phyloP scores from a whole-genome alignment of 257 asterid species.

The Nicotiana knightiana region DNA sequence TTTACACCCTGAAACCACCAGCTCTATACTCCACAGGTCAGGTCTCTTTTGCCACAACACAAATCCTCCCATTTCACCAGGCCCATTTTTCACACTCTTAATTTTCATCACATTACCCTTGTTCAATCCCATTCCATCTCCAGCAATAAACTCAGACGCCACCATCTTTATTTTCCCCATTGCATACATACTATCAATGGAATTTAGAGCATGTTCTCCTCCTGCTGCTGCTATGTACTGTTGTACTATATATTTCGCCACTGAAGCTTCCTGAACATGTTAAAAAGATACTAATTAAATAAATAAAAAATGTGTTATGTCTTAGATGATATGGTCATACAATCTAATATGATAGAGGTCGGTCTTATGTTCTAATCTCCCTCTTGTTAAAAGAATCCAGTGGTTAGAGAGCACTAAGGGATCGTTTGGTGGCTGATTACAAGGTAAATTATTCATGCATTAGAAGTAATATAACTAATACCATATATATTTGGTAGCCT shows the following conservation, averaged over 20 bases:
- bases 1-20: constrained; percentile 2
- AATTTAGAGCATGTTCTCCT: constrained; percentile 26
- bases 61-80: not conserved
- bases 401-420: too few species aligned
- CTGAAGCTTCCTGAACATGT: not conserved
- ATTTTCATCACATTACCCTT: not conserved
- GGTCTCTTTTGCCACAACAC: constrained; percentile 8
- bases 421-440: too few species aligned
- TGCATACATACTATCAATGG: constrained; percentile 7
- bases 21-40: not conserved
- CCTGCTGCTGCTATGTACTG: constrained; percentile 32
- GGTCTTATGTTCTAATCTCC: not conserved
- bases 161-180: constrained; percentile 32
- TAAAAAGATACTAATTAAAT: not conserved
- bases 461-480: too few species aligned
- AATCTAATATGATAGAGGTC: not conserved
- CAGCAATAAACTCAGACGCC: constrained; percentile 13
- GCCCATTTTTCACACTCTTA: not conserved
- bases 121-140: constrained; percentile 15
- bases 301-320: not conserved
- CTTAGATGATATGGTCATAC: not conserved
- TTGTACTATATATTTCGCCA: constrained; percentile 5
- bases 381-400: too few species aligned
- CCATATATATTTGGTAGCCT: too few species aligned
- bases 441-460: too few species aligned